Conservation (phyloP, 192 early-diverging fungal species). For the Podochytrium sp. region DNA sequence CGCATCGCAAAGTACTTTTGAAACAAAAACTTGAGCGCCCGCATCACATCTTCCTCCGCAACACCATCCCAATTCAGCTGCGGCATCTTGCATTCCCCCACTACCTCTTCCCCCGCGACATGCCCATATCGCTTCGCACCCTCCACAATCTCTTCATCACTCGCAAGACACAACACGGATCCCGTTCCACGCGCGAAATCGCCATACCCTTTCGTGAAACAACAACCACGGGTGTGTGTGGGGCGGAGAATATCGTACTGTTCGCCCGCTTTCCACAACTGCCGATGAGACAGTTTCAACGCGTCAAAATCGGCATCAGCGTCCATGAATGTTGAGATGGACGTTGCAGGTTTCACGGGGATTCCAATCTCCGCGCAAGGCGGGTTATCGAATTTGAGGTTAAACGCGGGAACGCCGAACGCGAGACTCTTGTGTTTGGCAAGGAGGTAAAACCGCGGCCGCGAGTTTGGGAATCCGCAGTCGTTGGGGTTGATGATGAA, state of each 20-base stretch:
- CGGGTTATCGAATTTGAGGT: background rate
- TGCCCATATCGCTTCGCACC: conserved; percentile 1
- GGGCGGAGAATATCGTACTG: conserved; percentile 26
- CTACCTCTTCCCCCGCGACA: background rate
- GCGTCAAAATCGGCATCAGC: conserved; percentile 16
- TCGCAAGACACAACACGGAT: conserved; percentile 28
- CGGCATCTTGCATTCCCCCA: background rate
- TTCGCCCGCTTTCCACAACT: conserved; percentile 29
- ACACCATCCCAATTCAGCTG: conserved; percentile 13
- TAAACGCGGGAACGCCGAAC: background rate
- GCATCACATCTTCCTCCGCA: background rate
- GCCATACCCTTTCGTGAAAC: conserved; percentile 36
- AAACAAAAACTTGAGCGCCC: conserved; percentile 9
- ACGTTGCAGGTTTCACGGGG: background rate
- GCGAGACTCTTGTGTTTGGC: conserved; percentile 2
- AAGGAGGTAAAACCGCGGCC: conserved; percentile 50
- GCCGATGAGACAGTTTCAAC: conserved; percentile 5
- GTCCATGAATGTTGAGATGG: background rate
- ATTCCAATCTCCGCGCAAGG: background rate
- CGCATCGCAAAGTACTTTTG: background rate
- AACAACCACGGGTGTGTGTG: conserved; percentile 8
- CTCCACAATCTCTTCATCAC: conserved; percentile 24
- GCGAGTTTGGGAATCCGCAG: conserved; percentile 51
- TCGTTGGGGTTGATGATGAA: conserved; percentile 40
- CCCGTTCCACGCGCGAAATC: conserved; percentile 26